phyloP scores from a whole-genome alignment of 257 asterid genomes.

The Handroanthus guayacan region DNA sequence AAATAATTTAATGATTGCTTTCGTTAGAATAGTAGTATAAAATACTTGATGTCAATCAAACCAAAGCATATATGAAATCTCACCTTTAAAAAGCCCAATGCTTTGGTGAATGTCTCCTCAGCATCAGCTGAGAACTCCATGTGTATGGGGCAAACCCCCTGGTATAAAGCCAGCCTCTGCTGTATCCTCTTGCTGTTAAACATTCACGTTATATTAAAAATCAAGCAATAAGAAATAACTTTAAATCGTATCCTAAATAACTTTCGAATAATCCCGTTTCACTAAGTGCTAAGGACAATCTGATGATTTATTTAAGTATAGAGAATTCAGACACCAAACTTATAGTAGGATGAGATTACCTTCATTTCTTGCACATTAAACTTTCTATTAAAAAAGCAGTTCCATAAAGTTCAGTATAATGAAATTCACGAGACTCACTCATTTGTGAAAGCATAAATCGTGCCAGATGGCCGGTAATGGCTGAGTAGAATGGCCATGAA shows the following conservation, averaged over 20 bases:
- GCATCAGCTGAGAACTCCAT: constrained; percentile 87
- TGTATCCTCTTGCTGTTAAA: constrained; percentile 86
- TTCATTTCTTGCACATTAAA: neutral
- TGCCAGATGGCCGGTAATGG: constrained; percentile 96
- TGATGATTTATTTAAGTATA: constrained; percentile 11
- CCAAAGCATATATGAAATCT: constrained; percentile 21
- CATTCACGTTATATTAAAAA: constrained; percentile 14
- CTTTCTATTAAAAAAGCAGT: constrained; percentile 17
- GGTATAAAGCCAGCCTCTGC: constrained; percentile 90
- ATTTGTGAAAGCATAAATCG: constrained; percentile 95
- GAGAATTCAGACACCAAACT: neutral
- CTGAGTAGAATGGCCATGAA: constrained; percentile 95
- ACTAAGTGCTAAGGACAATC: neutral
- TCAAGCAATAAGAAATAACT: constrained; percentile 16
- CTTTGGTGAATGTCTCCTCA: constrained; percentile 77
- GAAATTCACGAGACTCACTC: constrained; percentile 62
- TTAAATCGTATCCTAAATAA: neutral
- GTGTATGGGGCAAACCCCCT: constrained; percentile 92
- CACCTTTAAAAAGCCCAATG: constrained; percentile 76
- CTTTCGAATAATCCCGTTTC: neutral
- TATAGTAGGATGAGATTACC: neutral
- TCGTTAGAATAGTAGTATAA: neutral
- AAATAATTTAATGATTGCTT: neutral
- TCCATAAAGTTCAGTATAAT: constrained; percentile 13
- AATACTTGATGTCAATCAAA: neutral